These are phyloP conservation scores for Fallopia convolvulus DNA, from an alignment of 148 eudicot genomes.

Conservation along the genomic window DNA sequence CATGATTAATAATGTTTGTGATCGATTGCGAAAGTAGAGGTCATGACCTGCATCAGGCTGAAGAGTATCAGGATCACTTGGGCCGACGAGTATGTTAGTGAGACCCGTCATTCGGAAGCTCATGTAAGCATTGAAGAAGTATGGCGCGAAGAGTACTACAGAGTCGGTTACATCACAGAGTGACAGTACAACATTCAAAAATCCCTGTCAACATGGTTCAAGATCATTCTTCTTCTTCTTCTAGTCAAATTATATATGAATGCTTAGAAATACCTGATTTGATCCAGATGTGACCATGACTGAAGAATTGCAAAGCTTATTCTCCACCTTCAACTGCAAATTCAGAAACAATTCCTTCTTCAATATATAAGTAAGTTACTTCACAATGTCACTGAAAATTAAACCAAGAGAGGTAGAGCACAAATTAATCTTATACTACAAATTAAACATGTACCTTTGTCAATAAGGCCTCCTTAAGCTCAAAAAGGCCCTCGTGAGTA, in stretches of 20 bases:
- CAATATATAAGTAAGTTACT: too few species aligned
- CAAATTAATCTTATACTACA: too few species aligned
- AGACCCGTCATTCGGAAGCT: slow-evolving; percentile 29
- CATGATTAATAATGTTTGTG: too few species aligned
- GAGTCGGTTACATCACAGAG: slow-evolving; percentile 26
- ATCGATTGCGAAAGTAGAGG: background rate
- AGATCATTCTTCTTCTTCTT: background rate
- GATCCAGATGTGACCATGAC: slow-evolving; percentile 35
- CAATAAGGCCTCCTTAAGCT: slow-evolving; percentile 22
- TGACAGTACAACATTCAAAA: slow-evolving; percentile 26
- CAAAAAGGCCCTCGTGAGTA: slow-evolving; percentile 31
- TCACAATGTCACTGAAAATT: background rate
- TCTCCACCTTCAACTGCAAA: slow-evolving; percentile 22
- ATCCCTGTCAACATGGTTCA: slow-evolving; percentile 18
- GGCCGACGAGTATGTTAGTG: slow-evolving; percentile 27
- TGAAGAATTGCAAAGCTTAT: slow-evolving; percentile 19
- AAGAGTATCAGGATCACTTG: slow-evolving; percentile 26
- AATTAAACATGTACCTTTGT: slow-evolving; percentile 18
- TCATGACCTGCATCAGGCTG: slow-evolving; percentile 27
- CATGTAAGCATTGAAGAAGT: slow-evolving; percentile 33
- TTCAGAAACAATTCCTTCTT: background rate
- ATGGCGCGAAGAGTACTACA: slow-evolving; percentile 32
- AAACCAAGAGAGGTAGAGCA: too few species aligned
- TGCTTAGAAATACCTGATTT: slow-evolving; percentile 22
- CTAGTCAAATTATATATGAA: background rate